Evolutionary conservation across 495 filamentous ascomycete species (phyloP), one percentile per base, ranked within the genome.

Genomic region (Penicillium canariense): DNA sequence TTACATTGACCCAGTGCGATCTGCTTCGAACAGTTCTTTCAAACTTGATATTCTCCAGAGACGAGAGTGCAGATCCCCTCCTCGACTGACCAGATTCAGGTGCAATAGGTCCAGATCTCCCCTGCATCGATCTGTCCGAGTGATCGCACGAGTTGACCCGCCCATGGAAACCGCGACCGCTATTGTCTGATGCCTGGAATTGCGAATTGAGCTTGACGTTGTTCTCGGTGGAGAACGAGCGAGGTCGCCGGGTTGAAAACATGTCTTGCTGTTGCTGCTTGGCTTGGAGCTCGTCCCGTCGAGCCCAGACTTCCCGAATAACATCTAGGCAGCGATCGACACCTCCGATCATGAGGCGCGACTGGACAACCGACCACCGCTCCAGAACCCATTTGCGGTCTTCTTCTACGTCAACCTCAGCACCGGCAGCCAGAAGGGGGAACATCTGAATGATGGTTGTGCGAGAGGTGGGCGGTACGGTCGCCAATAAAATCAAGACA

Each of bases 401-500:
- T 56, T 87, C 85, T 11, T 69, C 70, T 18, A 76, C 76, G 17
- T 76, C 66, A 0, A 82, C 85, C 58, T 90, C 88, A 47, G 85
- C 87, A 1, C 88, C 86, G 1, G 88, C 88, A 0, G 81, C 86
- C 38, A 90, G 66, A 5, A 92, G 76, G 3, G 88, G 88, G 55
- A 87, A 91, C 58, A 90, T 88, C 31, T 91, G 88, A 9, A 91
- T 82, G 44, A 91, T 88, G 6, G 84, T 82, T 2, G 87, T 79
- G 5, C 87, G 76, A 9, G 83, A 87, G 10, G 72, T 76, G 1
- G 81, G 61, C 0, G 87, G 86, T 0, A 91, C 83, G 0, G 79
- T 86, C 14, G 83, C 84, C 3, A 92, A 68, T 46, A 82, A 75
- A 8, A 76, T 70, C 54, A 91, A 59, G 2, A 85, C 83, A 17